Evolutionary conservation across 345 rosid species (phyloP).

Genomic region (Eucalyptus cloeziana): DNA sequence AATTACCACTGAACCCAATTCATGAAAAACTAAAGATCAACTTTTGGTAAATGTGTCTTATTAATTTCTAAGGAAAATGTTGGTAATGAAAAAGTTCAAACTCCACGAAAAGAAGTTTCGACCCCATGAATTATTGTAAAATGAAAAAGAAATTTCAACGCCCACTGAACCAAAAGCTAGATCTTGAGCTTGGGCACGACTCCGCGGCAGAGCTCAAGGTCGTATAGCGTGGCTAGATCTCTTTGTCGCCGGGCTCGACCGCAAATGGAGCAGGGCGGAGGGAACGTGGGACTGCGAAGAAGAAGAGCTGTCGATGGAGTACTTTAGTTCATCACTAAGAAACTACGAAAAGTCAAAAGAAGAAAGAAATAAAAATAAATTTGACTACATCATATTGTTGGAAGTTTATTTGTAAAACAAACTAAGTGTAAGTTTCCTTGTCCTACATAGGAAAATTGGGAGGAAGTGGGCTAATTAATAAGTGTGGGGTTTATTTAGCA

Average conservation of each 20-base stretch:
- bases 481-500: accelerated
- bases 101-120: background rate
- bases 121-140: background rate
- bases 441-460: accelerated
- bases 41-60: background rate
- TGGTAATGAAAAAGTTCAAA: too few relatives aligned
- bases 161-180: background rate
- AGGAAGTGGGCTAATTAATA: too few relatives aligned
- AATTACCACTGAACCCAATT: background rate
- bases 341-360: background rate
- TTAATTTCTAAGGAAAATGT: background rate
- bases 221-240: background rate
- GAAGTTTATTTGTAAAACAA: too few relatives aligned
- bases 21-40: too few relatives aligned
- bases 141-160: background rate
- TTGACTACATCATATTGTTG: too few relatives aligned
- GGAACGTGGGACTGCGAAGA: background rate
- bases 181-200: background rate
- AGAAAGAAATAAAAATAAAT: too few relatives aligned
- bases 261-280: too few relatives aligned
- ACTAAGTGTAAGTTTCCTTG: too few relatives aligned
- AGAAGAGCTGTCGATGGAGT: background rate
- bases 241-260: background rate
- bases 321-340: background rate
- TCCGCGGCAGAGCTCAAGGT: background rate